A percentile compares a stretch with the other conserved stretches of the same genome.
phyloP scores from a whole-genome alignment of 2,329 filamentous ascomycete species.

The Davidsoniella australis region DNA sequence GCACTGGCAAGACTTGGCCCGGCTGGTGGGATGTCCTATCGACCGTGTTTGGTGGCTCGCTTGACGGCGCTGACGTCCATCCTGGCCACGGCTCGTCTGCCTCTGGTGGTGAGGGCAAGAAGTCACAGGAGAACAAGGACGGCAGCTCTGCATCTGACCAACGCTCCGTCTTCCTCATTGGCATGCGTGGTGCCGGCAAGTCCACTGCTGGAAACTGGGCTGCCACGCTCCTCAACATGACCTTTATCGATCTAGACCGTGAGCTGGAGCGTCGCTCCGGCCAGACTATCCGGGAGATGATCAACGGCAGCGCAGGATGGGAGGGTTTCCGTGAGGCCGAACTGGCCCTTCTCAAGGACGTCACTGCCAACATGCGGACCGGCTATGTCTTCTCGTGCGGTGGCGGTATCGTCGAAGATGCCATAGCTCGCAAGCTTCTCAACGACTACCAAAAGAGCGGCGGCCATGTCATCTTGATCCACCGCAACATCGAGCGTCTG shows the following conservation, averaged over 20 bases:
- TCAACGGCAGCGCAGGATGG: constrained; percentile 59
- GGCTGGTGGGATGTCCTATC: constrained; percentile 92
- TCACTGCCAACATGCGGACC: constrained; percentile 56
- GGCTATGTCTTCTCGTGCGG: constrained; percentile 84
- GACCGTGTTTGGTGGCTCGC: constrained; percentile 26
- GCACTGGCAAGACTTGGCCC: constrained; percentile 94
- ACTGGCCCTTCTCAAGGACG: constrained; percentile 51
- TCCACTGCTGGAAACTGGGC: constrained; percentile 86
- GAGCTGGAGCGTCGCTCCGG: constrained; percentile 62
- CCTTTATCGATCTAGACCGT: constrained; percentile 72
- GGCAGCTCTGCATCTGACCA: constrained; percentile 8
- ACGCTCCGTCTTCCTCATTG: constrained; percentile 79
- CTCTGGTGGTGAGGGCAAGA: constrained; percentile 4
- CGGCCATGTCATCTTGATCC: constrained; percentile 73
- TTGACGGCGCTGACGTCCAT: constrained; percentile 49
- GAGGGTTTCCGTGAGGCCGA: constrained; percentile 73
- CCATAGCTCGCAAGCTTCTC: constrained; percentile 61
- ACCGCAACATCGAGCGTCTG: constrained; percentile 72
- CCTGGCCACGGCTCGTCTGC: constrained; percentile 12
- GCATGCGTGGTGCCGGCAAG: constrained; percentile 94
- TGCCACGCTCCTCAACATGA: constrained; percentile 54
- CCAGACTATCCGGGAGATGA: constrained; percentile 71
- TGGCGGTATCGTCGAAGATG: constrained; percentile 78
- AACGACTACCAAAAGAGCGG: constrained; percentile 55
- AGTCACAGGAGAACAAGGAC: background rate